Percentiles rank a stretch among this genome's conserved stretches.
Evolutionary conservation across 2,329 filamentous ascomycete genomes (phyloP).

Genomic region (Colletotrichum gloeosporioides): DNA sequence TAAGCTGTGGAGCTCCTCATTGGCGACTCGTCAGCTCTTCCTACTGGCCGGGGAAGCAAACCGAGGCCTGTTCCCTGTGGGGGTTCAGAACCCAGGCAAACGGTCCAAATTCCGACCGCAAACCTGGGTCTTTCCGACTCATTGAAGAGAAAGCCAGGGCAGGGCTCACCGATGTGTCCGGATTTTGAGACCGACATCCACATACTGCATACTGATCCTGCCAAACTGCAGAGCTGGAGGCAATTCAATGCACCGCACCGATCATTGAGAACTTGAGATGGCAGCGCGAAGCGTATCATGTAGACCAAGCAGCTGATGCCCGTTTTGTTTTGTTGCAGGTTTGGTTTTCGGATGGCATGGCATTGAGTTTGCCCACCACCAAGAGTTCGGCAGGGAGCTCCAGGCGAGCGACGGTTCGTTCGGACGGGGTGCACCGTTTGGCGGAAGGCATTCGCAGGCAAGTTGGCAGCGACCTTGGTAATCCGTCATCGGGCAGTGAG

Average conservation of each 20-base stretch:
- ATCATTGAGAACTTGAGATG: background rate
- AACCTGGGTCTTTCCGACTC: background rate
- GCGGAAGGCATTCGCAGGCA: background rate
- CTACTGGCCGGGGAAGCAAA: slow-evolving; percentile 9
- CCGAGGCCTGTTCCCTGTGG: background rate
- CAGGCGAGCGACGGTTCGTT: background rate
- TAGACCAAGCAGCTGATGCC: background rate
- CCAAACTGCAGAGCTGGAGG: background rate
- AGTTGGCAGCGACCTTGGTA: background rate
- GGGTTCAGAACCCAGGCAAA: background rate
- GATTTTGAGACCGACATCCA: background rate
- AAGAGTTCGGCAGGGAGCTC: background rate
- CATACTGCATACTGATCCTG: background rate
- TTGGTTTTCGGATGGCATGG: background rate
- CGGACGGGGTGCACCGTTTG: background rate
- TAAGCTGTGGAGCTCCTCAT: background rate
- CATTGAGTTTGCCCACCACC: background rate
- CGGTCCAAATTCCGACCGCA: background rate
- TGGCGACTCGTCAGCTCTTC: background rate
- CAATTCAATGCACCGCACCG: background rate
- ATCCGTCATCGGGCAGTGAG: background rate
- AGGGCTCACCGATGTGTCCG: background rate
- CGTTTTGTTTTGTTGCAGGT: background rate
- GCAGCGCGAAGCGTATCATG: background rate
- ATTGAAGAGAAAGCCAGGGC: background rate